Evolutionary conservation across 2,329 filamentous ascomycete species (phyloP).

Genomic region (Colletotrichum sp.): DNA sequence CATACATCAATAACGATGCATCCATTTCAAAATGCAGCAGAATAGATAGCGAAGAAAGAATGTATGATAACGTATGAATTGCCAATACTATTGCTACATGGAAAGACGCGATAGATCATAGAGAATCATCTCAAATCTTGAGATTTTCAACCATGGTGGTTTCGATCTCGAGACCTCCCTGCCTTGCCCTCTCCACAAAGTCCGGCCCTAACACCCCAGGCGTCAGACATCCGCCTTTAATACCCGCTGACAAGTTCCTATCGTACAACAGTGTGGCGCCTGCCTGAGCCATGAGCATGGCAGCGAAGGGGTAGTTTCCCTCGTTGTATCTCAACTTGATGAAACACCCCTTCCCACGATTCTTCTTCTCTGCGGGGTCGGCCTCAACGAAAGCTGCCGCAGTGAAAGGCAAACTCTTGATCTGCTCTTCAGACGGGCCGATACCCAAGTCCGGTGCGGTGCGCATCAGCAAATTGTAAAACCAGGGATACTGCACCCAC

Average conservation of each 20-base stretch:
- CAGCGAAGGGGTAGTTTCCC: background rate
- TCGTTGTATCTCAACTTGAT: background rate
- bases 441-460: background rate
- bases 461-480: background rate
- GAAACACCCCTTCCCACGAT: background rate
- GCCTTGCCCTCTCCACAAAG: background rate
- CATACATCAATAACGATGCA: background rate
- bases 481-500: background rate
- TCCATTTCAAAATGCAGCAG: background rate
- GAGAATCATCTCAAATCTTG: fast-evolving
- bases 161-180: background rate
- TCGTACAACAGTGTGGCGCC: background rate
- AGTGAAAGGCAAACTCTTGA: background rate
- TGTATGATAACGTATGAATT: background rate
- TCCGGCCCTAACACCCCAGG: background rate
- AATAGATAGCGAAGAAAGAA: fast-evolving
- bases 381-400: background rate
- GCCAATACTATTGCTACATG: fast-evolving
- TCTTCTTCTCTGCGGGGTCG: background rate
- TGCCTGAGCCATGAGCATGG: background rate
- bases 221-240: background rate
- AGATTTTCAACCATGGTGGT: background rate
- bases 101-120: background rate
- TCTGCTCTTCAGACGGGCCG: background rate
- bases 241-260: background rate